Conservation (phyloP, 2,329 filamentous ascomycete species). For the Dendrostoma leiphaemia region DNA sequence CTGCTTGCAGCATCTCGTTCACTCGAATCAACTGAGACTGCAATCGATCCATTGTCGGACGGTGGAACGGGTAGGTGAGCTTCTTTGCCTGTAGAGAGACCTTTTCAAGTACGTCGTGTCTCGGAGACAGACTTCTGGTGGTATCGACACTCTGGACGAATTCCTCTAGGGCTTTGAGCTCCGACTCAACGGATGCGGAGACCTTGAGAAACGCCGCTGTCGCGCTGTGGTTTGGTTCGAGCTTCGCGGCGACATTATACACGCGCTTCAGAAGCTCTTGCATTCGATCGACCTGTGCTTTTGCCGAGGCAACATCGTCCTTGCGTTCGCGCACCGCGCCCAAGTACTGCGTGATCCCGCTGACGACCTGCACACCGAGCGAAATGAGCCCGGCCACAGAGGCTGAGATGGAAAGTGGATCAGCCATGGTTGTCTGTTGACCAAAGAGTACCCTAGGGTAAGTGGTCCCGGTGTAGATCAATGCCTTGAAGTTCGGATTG, state of each 20-base stretch:
- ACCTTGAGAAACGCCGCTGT: neutral
- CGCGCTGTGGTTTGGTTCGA: neutral
- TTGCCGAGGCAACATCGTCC: neutral
- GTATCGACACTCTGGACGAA: neutral
- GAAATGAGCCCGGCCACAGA: neutral
- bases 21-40: neutral
- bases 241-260: neutral
- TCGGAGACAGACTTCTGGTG: neutral
- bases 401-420: neutral
- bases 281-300: neutral
- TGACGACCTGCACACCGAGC: neutral
- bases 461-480: neutral
- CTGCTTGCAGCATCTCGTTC: neutral
- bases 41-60: neutral
- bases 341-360: neutral
- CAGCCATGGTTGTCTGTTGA: neutral
- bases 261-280: neutral
- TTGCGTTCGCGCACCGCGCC: neutral
- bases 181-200: neutral
- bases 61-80: constrained; percentile 4
- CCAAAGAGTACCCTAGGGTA: no score
- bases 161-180: neutral
- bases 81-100: neutral
- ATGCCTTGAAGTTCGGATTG: neutral
- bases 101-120: neutral